Evolutionary conservation across 108 stramenopile species (phyloP), one percentile per base, ranked within the genome.

Genomic region (Stephanodiscus triporus): DNA sequence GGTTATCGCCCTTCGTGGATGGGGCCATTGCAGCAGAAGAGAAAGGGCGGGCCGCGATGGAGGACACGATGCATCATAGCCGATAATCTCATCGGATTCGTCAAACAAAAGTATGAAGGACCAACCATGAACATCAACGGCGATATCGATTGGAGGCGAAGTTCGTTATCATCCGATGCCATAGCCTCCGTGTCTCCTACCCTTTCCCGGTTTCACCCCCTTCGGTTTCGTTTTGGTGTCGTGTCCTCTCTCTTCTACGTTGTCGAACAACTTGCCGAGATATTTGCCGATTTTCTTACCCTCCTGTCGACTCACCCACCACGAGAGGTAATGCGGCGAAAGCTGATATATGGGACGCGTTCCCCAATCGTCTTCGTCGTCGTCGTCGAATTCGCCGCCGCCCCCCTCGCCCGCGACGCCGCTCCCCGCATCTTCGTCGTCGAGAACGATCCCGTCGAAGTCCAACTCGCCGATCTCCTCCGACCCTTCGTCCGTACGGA

Each of bases 121-220:
- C n/a, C n/a, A n/a, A n/a, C n/a, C n/a, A n/a, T n/a, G n/a, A n/a
- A n/a, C n/a, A n/a, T n/a, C n/a, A n/a, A n/a, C n/a, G n/a, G n/a
- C n/a, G n/a, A n/a, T n/a, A n/a, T n/a, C n/a, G n/a, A n/a, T n/a
- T n/a, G n/a, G n/a, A n/a, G n/a, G n/a, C n/a, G n/a, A n/a, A n/a
- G n/a, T n/a, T n/a, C n/a, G n/a, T n/a, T n/a, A 26, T 80, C 82
- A 91, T 19, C 90, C 90, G 20, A 94, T 94, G 9, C 92, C 92
- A 68, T 94, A 94, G 1, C 92, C 92, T 19, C 92, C 92, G 56
- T 80, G 78, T 54, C 89, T 75, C n/a, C 92, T 80, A 17, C 85
- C 70, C 70, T 89, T 94, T 20, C 92, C 92, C 19, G 87, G 86
- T 56, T 91, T 91, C 13, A 94, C 89, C 11, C 86, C 84, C 24